Conservation (phyloP, 495 filamentous ascomycete species). For the Penicillium robsamsonii region DNA sequence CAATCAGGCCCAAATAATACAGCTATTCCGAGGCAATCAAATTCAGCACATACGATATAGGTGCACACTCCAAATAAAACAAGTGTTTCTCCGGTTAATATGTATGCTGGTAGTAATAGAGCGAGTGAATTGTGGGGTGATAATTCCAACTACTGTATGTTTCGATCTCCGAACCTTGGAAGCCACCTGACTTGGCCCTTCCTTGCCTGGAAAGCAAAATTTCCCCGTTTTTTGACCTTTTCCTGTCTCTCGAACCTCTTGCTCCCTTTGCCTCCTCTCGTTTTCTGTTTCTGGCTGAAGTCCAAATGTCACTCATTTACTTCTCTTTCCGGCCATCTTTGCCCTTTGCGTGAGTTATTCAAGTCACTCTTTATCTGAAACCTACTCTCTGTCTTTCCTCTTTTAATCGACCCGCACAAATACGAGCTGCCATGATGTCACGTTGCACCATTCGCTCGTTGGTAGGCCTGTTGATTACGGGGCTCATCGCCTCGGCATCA, state of each 20-base stretch:
- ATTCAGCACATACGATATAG: not conserved
- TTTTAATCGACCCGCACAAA: not conserved
- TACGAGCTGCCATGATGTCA: constrained; percentile 14
- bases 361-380: not conserved
- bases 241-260: not conserved
- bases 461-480: constrained; percentile 1
- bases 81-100: not conserved
- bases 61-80: not conserved
- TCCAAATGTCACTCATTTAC: constrained; percentile 10
- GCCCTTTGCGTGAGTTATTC: not conserved
- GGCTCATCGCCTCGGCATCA: constrained; percentile 9
- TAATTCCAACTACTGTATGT: not conserved
- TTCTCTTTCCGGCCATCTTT: not conserved
- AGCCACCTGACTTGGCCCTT: not conserved
- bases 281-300: not conserved
- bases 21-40: not conserved
- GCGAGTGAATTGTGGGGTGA: not conserved
- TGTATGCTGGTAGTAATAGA: not conserved
- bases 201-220: not conserved
- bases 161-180: not conserved
- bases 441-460: not conserved
- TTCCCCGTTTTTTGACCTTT: constrained; percentile 1
- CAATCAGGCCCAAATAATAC: not conserved
- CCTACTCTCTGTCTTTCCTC: not conserved
- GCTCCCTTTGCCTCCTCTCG: not conserved